Percentiles rank a stretch among this genome's conserved stretches.
Conservation (phyloP, 192 early-diverging fungal genomes). For the Podila epicladia region DNA sequence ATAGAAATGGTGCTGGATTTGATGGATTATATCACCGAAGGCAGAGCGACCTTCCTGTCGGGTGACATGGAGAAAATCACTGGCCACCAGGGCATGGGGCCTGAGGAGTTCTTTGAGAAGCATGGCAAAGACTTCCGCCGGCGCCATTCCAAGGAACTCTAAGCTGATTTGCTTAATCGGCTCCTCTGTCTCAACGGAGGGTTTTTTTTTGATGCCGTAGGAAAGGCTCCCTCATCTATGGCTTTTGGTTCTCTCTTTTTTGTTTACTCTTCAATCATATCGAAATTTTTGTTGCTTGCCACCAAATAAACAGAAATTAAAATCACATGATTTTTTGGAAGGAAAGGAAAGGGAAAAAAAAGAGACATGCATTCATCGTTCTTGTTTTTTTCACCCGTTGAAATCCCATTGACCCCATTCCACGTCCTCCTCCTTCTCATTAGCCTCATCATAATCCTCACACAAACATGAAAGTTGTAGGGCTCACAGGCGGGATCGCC, state of each 20-base stretch:
- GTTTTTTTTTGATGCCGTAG: no score
- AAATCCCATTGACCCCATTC: background rate
- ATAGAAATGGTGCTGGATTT: slow-evolving; percentile 25
- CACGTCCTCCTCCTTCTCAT: background rate
- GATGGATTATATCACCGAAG: slow-evolving; percentile 34
- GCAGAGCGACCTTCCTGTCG: slow-evolving; percentile 29
- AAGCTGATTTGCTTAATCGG: no score
- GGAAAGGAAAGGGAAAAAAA: background rate
- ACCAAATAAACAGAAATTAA: background rate
- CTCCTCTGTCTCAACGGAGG: no score
- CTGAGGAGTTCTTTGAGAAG: slow-evolving; percentile 24
- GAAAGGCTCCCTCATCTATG: background rate
- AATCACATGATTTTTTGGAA: background rate
- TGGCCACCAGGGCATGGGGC: slow-evolving; percentile 12
- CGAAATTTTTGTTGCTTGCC: background rate
- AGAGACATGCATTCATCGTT: no score
- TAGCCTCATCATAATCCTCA: background rate
- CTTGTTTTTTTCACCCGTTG: no score
- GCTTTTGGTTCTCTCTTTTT: background rate
- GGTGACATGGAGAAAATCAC: slow-evolving; percentile 43
- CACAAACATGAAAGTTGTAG: slow-evolving; percentile 84
- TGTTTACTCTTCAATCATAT: background rate
- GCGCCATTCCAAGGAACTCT: background rate
- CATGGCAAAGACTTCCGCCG: slow-evolving; percentile 13
- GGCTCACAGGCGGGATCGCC: slow-evolving; percentile 96